Base-by-base conservation (phyloP, 1,284 basidiomycete species). In the Neolentinus lepideus region DNA sequence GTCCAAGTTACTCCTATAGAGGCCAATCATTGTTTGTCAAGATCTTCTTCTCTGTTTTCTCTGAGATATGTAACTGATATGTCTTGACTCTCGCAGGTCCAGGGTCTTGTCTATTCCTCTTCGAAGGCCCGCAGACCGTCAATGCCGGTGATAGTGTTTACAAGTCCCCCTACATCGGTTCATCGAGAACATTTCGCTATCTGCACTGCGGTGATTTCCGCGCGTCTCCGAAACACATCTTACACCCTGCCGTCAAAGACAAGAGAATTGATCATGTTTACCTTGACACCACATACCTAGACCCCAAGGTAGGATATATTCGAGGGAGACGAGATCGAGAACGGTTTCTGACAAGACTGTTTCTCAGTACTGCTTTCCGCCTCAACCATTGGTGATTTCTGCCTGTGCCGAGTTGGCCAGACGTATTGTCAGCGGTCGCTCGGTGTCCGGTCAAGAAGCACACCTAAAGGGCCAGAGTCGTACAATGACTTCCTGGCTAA, bases 181-280 rank as follows among this genome's bases (percentile, higher is more conserved):
- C 85, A 11, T 69, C 76, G 26, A 80, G 78, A 56, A 72, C 78
- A 0, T 98, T 94, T 67, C 81, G 93, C 22, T 98, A 98, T 67
- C 77, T 99, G 2, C 96, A 99, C 64, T 99, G 97, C 61, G 96
- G 96, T 0, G 96, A 98, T 69, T 94, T 95, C 64, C 80, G 93
- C 57, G 92, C 92, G 45, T 91, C 87, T 29, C 94, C 94, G 0
- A 78, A 79, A 52, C 93, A 95, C 69, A 80, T 91, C 9, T 63
- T 87, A 6, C 94, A 98, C 67, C 90, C 92, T 0, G 81, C 83
- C 0, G 77, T 97, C 52, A 83, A 82, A 55, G 85, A 84, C 29
- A 94, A 90, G 62, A 75, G 74, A 51, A 80, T 99, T 12, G 94
- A 98, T 65, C 83, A 86, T 53, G 82, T 95, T 52, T 99, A 99